Conservation (phyloP, 192 early-diverging fungal species). For the Coemansia sp. region DNA sequence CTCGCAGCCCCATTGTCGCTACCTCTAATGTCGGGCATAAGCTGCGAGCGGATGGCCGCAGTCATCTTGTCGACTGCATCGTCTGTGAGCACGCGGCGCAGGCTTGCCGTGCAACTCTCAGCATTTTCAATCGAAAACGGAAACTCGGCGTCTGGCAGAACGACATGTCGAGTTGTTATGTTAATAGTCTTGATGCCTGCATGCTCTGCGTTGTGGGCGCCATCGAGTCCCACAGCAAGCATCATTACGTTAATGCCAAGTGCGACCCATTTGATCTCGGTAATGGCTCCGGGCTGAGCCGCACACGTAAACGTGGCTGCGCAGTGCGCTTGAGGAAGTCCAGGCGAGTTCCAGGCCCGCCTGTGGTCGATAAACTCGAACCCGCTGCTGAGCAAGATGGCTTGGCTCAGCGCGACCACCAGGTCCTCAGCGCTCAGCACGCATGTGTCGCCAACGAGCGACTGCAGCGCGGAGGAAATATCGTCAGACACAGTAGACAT, state of each 20-base stretch:
- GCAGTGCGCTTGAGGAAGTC: constrained; percentile 22
- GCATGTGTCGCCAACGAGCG: constrained; percentile 14
- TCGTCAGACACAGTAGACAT: background rate
- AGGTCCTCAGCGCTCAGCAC: constrained; percentile 30
- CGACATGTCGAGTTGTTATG: constrained; percentile 4
- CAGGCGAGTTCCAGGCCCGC: constrained; percentile 20
- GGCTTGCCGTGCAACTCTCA: background rate
- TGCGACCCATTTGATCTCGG: constrained; percentile 32
- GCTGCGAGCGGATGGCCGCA: constrained; percentile 28
- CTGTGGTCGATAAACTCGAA: constrained; percentile 11
- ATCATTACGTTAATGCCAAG: constrained; percentile 23
- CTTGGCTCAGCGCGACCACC: constrained; percentile 38
- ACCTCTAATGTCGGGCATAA: constrained; percentile 5
- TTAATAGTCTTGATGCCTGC: constrained; percentile 5
- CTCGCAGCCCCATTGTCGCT: background rate
- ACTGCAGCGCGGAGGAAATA: constrained; percentile 2
- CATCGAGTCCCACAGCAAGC: constrained; percentile 11
- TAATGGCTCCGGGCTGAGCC: background rate
- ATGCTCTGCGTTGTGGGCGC: background rate
- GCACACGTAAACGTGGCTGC: constrained; percentile 3
- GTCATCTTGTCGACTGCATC: constrained; percentile 15
- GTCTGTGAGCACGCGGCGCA: constrained; percentile 9
- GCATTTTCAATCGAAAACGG: constrained; percentile 2
- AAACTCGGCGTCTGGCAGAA: constrained; percentile 14
- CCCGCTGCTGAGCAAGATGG: constrained; percentile 21